Evolutionary conservation across 106 monocot genomes (phyloP).

Genomic region (Triglochin maritima): DNA sequence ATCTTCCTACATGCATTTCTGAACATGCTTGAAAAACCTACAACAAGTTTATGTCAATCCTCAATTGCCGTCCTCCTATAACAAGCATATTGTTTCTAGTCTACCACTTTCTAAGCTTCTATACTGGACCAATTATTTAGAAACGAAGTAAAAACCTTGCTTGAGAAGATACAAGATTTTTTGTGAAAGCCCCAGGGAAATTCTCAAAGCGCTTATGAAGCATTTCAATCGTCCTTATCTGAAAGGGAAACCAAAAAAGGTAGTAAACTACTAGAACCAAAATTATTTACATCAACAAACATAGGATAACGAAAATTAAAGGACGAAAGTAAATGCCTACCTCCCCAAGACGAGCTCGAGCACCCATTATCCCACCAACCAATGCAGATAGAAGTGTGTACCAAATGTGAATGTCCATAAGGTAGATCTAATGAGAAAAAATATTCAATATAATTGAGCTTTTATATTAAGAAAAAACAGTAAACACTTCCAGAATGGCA

Average conservation of each 20-base stretch:
- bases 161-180: conserved; percentile 53
- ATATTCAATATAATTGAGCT: neutral
- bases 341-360: conserved; percentile 86
- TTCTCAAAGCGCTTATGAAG: conserved; percentile 91
- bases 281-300: too few species aligned
- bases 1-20: too few species aligned
- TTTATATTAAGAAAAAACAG: neutral
- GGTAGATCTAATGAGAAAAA: conserved; percentile 46
- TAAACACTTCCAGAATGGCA: neutral
- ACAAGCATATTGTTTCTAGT: too few species aligned
- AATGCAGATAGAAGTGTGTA: conserved; percentile 84
- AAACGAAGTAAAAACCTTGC: conserved; percentile 28
- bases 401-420: conserved; percentile 95
- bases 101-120: too few species aligned
- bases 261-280: neutral
- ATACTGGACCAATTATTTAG: too few species aligned
- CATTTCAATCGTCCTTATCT: conserved; percentile 96
- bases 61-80: too few species aligned
- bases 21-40: too few species aligned
- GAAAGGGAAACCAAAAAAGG: conserved; percentile 2
- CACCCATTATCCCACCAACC: conserved; percentile 88
- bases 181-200: conserved; percentile 87
- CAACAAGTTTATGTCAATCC: too few species aligned
- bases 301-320: too few species aligned
- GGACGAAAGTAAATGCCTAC: conserved; percentile 17